Percentiles rank a stretch among this genome's conserved stretches.
Conservation (phyloP, 2,329 filamentous ascomycete species). For the Ceratocystis papillata region DNA sequence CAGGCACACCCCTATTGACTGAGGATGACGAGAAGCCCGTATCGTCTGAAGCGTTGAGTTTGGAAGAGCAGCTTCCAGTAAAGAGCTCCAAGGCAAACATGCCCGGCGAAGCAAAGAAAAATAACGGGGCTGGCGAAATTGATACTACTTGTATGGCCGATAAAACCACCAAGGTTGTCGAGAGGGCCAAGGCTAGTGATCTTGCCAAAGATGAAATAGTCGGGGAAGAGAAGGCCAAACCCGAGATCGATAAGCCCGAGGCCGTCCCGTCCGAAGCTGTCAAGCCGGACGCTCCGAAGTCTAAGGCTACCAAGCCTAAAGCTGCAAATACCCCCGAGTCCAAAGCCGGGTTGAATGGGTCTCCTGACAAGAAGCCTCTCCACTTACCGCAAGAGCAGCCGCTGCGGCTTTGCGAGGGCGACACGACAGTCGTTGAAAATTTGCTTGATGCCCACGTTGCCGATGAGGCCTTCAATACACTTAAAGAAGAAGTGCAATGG, state of each 20-base stretch:
- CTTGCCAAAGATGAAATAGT: not conserved
- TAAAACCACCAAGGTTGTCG: no score
- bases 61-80: not conserved
- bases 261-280: not conserved
- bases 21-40: not conserved
- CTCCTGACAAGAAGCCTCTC: not conserved
- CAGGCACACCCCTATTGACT: not conserved
- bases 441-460: constrained; percentile 51
- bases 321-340: not conserved
- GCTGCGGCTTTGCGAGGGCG: constrained; percentile 58
- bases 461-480: constrained; percentile 53
- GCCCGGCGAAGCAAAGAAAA: not conserved
- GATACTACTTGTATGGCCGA: no score
- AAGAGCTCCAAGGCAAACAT: not conserved
- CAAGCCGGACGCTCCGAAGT: not conserved
- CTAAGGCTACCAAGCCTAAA: not conserved
- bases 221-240: not conserved
- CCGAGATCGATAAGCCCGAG: not conserved
- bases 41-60: not conserved
- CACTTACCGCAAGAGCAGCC: not conserved
- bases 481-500: constrained; percentile 72
- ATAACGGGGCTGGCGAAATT: no score
- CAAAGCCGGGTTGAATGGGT: not conserved
- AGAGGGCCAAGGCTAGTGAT: not conserved
- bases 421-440: constrained; percentile 62